Conservation (phyloP, 768 basidiomycete species). For the Cystofilobasidium ferigula region DNA sequence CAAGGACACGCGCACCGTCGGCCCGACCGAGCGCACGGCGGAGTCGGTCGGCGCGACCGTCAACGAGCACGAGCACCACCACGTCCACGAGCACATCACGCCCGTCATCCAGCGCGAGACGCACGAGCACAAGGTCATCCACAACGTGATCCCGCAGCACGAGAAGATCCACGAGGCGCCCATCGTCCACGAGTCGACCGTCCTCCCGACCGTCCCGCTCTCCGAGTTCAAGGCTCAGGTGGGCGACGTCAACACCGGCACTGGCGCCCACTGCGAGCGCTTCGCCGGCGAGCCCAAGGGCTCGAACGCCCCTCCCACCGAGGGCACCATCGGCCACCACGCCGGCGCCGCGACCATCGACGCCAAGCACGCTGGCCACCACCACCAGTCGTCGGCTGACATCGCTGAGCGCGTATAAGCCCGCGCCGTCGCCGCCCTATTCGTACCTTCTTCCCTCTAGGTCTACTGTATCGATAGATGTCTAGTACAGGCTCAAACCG, state of each 20-base stretch:
- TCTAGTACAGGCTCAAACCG: no score
- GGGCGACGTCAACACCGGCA: background rate
- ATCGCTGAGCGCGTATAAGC: background rate
- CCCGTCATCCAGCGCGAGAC: conserved; percentile 41
- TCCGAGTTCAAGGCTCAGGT: conserved; percentile 21
- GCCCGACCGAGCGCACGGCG: conserved; percentile 30
- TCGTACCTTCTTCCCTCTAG: no score
- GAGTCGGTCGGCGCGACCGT: conserved; percentile 30
- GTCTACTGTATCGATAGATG: no score
- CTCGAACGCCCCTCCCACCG: background rate
- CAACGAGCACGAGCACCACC: conserved; percentile 40
- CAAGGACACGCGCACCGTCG: conserved; percentile 31
- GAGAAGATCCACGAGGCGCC: conserved; percentile 39
- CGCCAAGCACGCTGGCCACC: background rate
- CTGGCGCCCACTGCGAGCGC: conserved; percentile 9
- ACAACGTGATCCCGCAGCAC: conserved; percentile 39
- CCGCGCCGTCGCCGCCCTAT: no score
- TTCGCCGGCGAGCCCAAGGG: conserved; percentile 19
- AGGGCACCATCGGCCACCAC: background rate
- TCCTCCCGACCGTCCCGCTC: conserved; percentile 18
- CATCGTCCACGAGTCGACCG: conserved; percentile 26
- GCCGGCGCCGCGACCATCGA: background rate
- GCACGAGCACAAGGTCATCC: conserved; percentile 37
- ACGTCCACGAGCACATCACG: conserved; percentile 33
- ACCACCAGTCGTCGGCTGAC: background rate